phyloP scores from a whole-genome alignment of 352 stramenopile species.

The Globisporangium solare region DNA sequence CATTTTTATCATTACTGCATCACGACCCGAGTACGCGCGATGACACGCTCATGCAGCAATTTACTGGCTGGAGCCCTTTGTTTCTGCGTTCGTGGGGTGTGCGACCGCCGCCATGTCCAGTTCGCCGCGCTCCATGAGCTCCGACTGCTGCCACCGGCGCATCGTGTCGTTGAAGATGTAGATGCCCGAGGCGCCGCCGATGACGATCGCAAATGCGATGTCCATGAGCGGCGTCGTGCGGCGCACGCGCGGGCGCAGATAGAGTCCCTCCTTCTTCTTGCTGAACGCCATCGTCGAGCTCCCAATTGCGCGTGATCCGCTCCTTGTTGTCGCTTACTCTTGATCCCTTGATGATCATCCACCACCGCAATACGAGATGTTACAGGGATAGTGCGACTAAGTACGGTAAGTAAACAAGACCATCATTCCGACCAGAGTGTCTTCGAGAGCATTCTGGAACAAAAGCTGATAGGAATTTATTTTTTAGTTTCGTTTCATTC shows the following conservation, averaged over 20 bases:
- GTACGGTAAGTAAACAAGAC: conserved; percentile 2
- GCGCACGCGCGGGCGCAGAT: conserved; percentile 45
- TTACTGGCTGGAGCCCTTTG: not conserved
- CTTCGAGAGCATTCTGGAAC: conserved; percentile 9
- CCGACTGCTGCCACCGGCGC: conserved; percentile 37
- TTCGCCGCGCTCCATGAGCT: conserved; percentile 6
- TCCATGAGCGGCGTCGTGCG: conserved; percentile 60
- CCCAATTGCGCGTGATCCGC: not conserved
- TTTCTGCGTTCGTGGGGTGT: not conserved
- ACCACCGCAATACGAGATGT: not conserved
- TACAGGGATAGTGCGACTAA: not conserved
- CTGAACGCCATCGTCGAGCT: conserved; percentile 26
- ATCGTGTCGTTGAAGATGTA: conserved; percentile 79
- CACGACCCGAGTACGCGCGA: too few species aligned
- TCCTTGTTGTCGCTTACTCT: conserved; percentile 1
- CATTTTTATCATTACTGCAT: too few species aligned
- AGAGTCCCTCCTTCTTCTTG: conserved; percentile 44
- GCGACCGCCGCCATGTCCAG: not conserved
- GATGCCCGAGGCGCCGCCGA: conserved; percentile 52
- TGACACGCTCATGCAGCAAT: not conserved
- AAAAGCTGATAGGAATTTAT: conserved; percentile 2
- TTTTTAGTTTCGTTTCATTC: not conserved
- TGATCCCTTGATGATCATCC: not conserved
- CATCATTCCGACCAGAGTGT: conserved; percentile 1
- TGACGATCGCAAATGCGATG: conserved; percentile 40